These are phyloP conservation scores for Trichophyton schoenleinii DNA, from an alignment of 2,329 filamentous ascomycete genomes.

Conservation along the genomic window DNA sequence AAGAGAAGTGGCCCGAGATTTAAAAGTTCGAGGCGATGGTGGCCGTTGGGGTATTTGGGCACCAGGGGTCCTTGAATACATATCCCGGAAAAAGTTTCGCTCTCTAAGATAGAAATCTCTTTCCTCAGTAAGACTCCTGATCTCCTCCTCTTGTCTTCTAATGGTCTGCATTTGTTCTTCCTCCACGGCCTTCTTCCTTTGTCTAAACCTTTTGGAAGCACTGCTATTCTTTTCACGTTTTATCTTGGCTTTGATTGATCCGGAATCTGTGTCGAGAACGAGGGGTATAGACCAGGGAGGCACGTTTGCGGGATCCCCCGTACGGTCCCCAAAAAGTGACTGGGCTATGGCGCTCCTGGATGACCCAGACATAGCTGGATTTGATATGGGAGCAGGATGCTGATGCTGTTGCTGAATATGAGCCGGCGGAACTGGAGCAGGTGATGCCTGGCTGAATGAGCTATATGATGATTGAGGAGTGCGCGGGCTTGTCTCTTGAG, in stretches of 20 bases:
- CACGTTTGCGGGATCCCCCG: neutral
- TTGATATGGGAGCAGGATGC: conserved; percentile 6
- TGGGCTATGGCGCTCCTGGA: neutral
- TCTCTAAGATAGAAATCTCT: conserved; percentile 30
- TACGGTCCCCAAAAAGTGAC: conserved; percentile 1
- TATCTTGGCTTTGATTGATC: conserved; percentile 30
- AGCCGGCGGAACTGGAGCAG: neutral
- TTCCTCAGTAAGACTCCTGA: conserved; percentile 24
- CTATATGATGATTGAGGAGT: conserved; percentile 12
- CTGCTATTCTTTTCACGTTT: conserved; percentile 33
- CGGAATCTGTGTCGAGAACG: conserved; percentile 29
- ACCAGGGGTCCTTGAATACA: conserved; percentile 10
- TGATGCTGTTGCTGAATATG: conserved; percentile 11
- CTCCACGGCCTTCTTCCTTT: conserved; percentile 29
- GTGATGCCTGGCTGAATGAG: conserved; percentile 10
- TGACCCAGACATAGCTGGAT: neutral
- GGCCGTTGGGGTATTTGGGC: conserved; percentile 10
- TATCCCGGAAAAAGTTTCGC: conserved; percentile 29
- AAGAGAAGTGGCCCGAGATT: neutral
- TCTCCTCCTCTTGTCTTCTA: conserved; percentile 23
- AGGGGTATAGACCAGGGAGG: conserved; percentile 16
- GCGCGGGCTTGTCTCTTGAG: conserved; percentile 10
- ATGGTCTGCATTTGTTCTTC: conserved; percentile 29
- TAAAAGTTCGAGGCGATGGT: conserved; percentile 8
- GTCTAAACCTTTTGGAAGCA: conserved; percentile 30